Evolutionary conservation across 2,329 filamentous ascomycete genomes (phyloP).

Genomic region (Aspergillus bombycis): DNA sequence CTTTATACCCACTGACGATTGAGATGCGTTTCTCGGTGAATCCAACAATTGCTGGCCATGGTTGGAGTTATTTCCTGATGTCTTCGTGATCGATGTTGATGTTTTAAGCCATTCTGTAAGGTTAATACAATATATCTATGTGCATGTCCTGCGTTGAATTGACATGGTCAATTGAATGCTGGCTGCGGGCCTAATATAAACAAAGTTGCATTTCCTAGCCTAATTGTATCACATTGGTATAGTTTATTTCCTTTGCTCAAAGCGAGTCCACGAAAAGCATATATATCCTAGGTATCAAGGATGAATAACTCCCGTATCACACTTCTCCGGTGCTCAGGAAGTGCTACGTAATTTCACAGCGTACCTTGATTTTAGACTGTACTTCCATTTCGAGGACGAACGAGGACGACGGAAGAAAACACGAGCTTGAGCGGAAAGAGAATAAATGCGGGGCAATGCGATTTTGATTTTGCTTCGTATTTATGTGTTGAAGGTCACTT

Average conservation of each 20-base stretch:
- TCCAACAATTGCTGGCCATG: conserved; percentile 8
- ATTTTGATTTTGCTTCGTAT: background rate
- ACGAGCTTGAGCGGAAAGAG: background rate
- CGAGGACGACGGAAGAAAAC: background rate
- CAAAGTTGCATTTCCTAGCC: background rate
- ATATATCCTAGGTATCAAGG: background rate
- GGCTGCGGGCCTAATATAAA: background rate
- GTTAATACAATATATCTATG: background rate
- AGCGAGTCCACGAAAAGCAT: background rate
- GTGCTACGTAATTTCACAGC: background rate
- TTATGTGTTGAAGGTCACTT: background rate
- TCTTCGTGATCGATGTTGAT: background rate
- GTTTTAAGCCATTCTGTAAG: background rate
- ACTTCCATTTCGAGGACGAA: background rate
- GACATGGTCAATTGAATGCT: background rate
- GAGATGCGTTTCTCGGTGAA: background rate
- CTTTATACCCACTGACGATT: conserved; percentile 3
- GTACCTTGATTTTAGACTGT: background rate
- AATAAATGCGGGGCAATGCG: background rate
- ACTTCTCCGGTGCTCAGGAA: background rate
- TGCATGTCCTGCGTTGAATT: background rate
- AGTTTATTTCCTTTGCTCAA: background rate
- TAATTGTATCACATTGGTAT: background rate
- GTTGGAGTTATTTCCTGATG: background rate
- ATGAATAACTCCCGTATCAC: background rate